phyloP scores from a whole-genome alignment of 176 grass and related monocot species.

The barley (Hordeum vulgare) region MorexV3_pseudomolecules_assembly NC_058522.1:555783141-555783640 shows the following conservation, averaged over 20 bases:
- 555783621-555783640: constrained; percentile 24
- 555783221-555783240: neutral
- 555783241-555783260: neutral
- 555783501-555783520: constrained; percentile 28
- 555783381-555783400: constrained; percentile 14
- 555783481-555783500: constrained; percentile 12
- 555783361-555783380: neutral
- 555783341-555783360: neutral
- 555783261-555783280: neutral
- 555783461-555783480: constrained; percentile 29
- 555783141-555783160: neutral
- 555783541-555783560: neutral
- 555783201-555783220: neutral
- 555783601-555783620: neutral
- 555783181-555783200: neutral
- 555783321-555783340: neutral
- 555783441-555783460: constrained; percentile 14
- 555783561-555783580: neutral
- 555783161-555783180: neutral
- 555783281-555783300: neutral
- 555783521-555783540: constrained; percentile 29
- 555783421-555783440: neutral
- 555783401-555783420: neutral
- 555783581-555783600: neutral
- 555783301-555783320: neutral